Evolutionary conservation across 257 asterid genomes (phyloP).

Genomic region (Jaltomata sinuosa): DNA sequence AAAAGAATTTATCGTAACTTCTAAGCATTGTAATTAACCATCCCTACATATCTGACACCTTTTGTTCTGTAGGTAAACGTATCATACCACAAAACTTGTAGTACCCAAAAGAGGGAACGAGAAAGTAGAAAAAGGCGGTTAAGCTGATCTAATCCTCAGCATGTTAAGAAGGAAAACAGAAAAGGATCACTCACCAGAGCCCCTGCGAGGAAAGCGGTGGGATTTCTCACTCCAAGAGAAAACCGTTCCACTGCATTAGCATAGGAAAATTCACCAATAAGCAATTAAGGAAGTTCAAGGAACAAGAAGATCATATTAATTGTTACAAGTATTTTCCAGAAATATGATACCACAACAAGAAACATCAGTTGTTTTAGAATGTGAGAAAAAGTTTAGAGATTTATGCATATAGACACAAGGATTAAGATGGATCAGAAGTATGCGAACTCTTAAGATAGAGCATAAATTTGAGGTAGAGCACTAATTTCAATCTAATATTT

Average conservation of each 20-base stretch:
- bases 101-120: neutral
- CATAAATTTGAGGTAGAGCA: neutral
- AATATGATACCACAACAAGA: neutral
- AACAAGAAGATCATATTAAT: neutral
- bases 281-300: neutral
- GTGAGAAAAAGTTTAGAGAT: neutral
- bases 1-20: neutral
- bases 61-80: neutral
- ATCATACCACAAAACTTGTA: neutral
- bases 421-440: neutral
- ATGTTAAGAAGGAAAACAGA: neutral
- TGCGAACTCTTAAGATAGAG: neutral
- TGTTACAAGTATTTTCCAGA: neutral
- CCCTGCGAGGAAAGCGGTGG: slow-evolving; percentile 89
- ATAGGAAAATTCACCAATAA: slow-evolving; percentile 7
- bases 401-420: neutral
- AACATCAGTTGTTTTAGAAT: neutral
- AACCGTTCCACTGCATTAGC: slow-evolving; percentile 71
- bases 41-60: neutral
- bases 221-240: slow-evolving; percentile 83
- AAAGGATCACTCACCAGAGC: slow-evolving; percentile 54
- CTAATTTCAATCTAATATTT: neutral
- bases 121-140: neutral
- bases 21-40: neutral
- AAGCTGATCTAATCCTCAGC: neutral